Conservation (phyloP, 2,329 filamentous ascomycete species). For the Fusarium globosum region DNA sequence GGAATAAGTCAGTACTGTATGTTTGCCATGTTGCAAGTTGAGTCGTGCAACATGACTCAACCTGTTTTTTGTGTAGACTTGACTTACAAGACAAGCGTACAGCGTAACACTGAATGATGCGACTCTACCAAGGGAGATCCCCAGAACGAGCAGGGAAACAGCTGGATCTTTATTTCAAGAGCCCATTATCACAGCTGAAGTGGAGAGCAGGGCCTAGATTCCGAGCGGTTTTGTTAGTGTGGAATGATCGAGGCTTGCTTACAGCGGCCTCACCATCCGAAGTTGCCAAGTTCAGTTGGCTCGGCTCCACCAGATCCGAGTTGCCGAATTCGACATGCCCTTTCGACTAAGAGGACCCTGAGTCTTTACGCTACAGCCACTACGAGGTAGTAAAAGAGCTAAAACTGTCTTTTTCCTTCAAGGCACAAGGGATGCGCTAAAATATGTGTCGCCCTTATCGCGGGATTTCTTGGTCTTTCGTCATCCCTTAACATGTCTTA, state of each 20-base stretch:
- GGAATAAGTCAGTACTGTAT: neutral
- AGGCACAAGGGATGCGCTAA: neutral
- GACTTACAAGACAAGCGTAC: neutral
- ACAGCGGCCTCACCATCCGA: constrained; percentile 1
- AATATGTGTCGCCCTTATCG: neutral
- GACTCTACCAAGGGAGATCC: neutral
- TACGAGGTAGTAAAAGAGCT: neutral
- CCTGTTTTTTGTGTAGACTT: neutral
- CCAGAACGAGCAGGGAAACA: neutral
- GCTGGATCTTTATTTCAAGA: neutral
- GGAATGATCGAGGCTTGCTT: constrained; percentile 1
- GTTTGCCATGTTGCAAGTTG: neutral
- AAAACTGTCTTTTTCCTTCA: neutral
- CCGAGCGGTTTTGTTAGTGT: neutral
- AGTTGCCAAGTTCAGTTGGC: neutral
- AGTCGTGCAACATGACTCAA: neutral
- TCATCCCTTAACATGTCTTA: neutral
- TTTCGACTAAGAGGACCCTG: neutral
- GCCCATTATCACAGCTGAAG: neutral
- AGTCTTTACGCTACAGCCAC: neutral
- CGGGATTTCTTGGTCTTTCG: neutral
- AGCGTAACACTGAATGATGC: neutral
- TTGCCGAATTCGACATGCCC: neutral
- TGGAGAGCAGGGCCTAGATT: neutral
- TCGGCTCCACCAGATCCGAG: constrained; percentile 5